phyloP scores from a whole-genome alignment of 257 asterid species.

The Primulina huaijiensis region DNA sequence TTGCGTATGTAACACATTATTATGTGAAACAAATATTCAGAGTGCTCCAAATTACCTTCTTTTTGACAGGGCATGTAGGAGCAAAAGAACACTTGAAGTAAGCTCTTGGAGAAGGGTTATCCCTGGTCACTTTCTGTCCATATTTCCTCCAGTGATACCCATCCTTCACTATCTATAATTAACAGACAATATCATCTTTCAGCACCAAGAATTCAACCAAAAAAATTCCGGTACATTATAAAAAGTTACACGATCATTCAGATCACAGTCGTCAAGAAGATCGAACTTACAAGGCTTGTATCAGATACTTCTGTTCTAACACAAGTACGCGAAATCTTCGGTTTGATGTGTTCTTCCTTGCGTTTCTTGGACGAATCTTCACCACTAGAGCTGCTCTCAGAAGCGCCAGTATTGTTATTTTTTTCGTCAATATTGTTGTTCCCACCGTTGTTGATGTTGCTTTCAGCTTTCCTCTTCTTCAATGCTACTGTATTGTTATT shows the following conservation, averaged over 20 bases:
- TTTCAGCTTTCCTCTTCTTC: conserved; percentile 53
- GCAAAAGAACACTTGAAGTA: conserved; percentile 94
- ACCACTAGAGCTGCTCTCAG: conserved; percentile 69
- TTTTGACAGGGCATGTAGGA: conserved; percentile 85
- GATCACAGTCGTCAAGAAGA: neutral
- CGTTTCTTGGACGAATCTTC: conserved; percentile 60
- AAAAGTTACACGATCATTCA: neutral
- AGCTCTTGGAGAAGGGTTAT: conserved; percentile 95
- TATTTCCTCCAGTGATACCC: conserved; percentile 97
- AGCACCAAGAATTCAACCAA: neutral
- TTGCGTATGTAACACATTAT: neutral
- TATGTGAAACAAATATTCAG: neutral
- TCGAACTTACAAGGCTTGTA: conserved; percentile 66
- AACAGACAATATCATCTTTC: neutral
- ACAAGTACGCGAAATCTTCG: conserved; percentile 47
- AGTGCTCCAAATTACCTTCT: conserved; percentile 51
- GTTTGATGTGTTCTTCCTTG: conserved; percentile 47
- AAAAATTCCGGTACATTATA: neutral
- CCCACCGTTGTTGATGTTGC: conserved; percentile 16
- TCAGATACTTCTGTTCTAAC: conserved; percentile 62
- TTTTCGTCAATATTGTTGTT: conserved; percentile 18
- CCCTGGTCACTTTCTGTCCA: conserved; percentile 93
- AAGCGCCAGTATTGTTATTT: conserved; percentile 15
- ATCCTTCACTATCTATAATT: conserved; percentile 69
- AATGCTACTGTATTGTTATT: conserved; percentile 14